Evolutionary conservation across 164 flowering plant genomes (phyloP).

Genomic region (Annona squamosa): DNA sequence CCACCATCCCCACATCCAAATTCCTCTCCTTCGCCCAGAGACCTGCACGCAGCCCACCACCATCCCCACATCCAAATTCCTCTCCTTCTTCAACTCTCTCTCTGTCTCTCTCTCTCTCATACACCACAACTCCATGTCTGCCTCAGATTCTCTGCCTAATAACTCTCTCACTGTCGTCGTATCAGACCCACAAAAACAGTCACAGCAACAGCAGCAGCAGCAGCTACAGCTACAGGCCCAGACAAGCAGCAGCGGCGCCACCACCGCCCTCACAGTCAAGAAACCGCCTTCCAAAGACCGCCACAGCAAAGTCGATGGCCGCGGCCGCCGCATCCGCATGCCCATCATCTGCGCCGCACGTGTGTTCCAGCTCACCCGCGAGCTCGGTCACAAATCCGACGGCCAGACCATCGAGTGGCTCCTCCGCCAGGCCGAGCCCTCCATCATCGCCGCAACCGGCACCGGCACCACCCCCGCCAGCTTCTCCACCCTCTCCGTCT

Average conservation of each 20-base stretch:
- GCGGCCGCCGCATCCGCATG: conserved; percentile 84
- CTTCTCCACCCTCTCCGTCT: conserved; percentile 61
- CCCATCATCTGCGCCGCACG: conserved; percentile 88
- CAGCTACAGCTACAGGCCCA: conserved; percentile 15
- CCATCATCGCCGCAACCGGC: conserved; percentile 91
- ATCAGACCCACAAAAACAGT: neutral
- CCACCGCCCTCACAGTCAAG: conserved; percentile 46
- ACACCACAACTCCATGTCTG: neutral
- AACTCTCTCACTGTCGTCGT: neutral
- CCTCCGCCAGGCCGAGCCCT: conserved; percentile 87
- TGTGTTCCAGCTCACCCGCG: conserved; percentile 78
- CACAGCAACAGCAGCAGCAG: conserved; percentile 22
- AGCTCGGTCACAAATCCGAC: conserved; percentile 83
- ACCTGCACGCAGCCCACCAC: neutral
- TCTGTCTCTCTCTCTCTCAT: conserved; percentile 22
- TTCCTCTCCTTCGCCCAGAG: too few relatives aligned
- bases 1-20: conserved; percentile 1
- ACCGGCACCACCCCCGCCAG: conserved; percentile 79
- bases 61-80: neutral
- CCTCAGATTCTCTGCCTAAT: neutral
- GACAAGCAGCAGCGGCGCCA: neutral
- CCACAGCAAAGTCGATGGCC: conserved; percentile 87
- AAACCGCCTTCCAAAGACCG: conserved; percentile 86
- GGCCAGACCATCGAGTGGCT: conserved; percentile 96
- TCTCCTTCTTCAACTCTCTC: conserved; percentile 20